Conservation (phyloP, 179 eudicot genomes). For the Beta macrorhiza region DNA sequence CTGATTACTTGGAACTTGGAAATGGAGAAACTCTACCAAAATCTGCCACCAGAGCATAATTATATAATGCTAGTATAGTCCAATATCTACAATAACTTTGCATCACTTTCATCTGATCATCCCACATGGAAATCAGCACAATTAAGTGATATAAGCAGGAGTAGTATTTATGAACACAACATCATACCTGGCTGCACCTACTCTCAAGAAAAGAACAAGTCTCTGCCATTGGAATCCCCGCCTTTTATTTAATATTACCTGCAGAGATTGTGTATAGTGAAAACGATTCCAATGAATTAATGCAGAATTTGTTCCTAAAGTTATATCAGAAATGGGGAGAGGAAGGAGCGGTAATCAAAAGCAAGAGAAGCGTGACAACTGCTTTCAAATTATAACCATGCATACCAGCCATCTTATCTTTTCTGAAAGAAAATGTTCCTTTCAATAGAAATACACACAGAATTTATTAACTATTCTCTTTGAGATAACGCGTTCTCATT, state of each 20-base stretch:
- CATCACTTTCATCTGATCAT: constrained; percentile 2
- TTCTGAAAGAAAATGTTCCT: too few relatives aligned
- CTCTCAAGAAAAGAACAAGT: constrained; percentile 75
- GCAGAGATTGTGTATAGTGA: constrained; percentile 17
- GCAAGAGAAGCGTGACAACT: not conserved
- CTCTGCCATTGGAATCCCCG: constrained; percentile 83
- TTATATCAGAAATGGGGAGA: not conserved
- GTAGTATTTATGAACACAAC: not conserved
- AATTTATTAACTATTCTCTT: too few relatives aligned
- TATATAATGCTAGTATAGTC: not conserved
- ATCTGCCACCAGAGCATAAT: not conserved
- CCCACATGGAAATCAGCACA: not conserved
- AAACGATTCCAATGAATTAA: not conserved
- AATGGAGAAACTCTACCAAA: too few relatives aligned
- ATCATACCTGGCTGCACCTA: constrained; percentile 77
- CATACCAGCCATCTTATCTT: not conserved
- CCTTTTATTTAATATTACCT: constrained; percentile 78
- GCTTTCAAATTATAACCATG: not conserved
- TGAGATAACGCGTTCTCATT: too few relatives aligned
- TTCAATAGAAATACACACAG: too few relatives aligned
- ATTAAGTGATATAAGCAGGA: not conserved
- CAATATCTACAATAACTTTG: not conserved
- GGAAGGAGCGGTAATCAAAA: not conserved
- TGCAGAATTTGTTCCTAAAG: not conserved
- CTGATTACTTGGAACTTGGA: too few relatives aligned